Evolutionary conservation across 2,329 filamentous ascomycete genomes (phyloP).

Genomic region (Iodosphaeria phyllophila): DNA sequence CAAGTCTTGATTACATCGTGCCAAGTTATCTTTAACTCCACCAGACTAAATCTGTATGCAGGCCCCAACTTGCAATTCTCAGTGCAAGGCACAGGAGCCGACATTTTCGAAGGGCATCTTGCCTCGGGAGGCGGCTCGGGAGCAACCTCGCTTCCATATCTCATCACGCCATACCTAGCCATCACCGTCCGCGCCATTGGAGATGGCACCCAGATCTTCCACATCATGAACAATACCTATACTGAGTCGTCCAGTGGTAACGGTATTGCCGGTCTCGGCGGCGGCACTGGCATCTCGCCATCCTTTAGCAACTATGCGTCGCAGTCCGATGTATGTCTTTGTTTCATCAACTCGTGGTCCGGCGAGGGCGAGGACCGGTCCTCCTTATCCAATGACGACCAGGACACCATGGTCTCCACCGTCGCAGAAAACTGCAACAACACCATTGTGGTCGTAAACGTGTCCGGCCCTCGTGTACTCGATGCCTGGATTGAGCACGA

Average conservation of each 20-base stretch:
- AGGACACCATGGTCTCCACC: conserved; percentile 37
- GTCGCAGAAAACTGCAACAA: conserved; percentile 44
- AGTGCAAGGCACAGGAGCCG: conserved; percentile 2
- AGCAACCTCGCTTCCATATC: conserved; percentile 28
- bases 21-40: too few relatives aligned
- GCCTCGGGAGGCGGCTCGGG: conserved; percentile 37
- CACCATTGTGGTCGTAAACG: conserved; percentile 49
- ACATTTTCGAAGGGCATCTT: conserved; percentile 10
- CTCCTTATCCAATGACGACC: conserved; percentile 5
- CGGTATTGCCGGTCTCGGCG: conserved; percentile 2
- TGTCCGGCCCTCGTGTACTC: conserved; percentile 39
- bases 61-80: conserved; percentile 4
- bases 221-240: conserved; percentile 22
- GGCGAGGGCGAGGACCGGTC: conserved; percentile 26
- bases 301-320: conserved; percentile 4
- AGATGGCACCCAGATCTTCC: conserved; percentile 19
- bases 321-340: conserved; percentile 21
- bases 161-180: conserved; percentile 32
- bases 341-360: conserved; percentile 47
- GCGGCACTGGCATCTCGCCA: conserved; percentile 2
- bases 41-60: too few relatives aligned
- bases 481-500: conserved; percentile 34
- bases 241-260: conserved; percentile 2
- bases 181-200: conserved; percentile 24
- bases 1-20: too few relatives aligned